Base-by-base conservation (phyloP, 2,329 filamentous ascomycete species). In the Geoglossum cookeanum region DNA sequence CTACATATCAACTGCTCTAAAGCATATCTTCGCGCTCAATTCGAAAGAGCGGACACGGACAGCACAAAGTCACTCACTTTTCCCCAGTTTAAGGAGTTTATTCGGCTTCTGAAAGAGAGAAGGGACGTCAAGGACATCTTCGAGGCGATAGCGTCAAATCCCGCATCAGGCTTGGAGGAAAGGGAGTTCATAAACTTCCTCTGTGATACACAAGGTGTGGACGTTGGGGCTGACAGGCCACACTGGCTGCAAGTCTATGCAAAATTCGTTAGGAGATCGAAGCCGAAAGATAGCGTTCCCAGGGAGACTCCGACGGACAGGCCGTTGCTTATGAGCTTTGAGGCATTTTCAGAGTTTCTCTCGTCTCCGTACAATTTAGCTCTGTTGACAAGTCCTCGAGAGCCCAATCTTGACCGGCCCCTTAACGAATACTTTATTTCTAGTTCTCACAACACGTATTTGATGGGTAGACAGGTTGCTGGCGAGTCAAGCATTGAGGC, bases 351-450 rank as follows among this genome's bases (percentile, higher is more conserved):
- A 32, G 80, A 80, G 9, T 94, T 85, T 65, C 72, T 95, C 11
- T 79, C 82, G 13, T 94, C 87, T 0, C 78, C 79, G 49, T 77
- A 81, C 63, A 94, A 94, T 65, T 75, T 80, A 1, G 76, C 85
- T 1, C 77, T 88, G 47, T 71, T 77, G 32, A 77, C 78, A 47
- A 75, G 78, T 60, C 77, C 79, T n/a, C 70, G 78, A 11, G 72
- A 80, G 32, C 80, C 81, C 57, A 74, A 74, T 4, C 79, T 96
- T 57, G 82, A 94, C 65, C 81, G 86, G 29, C 92, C 92, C 0
- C 74, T 97, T 68, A 95, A 94, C 67, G 91, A 97, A 67, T 98
- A 98, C 70, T 96, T 89, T 73, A 92, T 98, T 62, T 97, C 91
- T 1, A 96, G 90, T 72, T 97, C 92, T 1, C 92, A 98, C 75